Base-by-base conservation (phyloP, 225 moss, liverwort and hornwort genomes). In the Marchantia polymorpha region DNA sequence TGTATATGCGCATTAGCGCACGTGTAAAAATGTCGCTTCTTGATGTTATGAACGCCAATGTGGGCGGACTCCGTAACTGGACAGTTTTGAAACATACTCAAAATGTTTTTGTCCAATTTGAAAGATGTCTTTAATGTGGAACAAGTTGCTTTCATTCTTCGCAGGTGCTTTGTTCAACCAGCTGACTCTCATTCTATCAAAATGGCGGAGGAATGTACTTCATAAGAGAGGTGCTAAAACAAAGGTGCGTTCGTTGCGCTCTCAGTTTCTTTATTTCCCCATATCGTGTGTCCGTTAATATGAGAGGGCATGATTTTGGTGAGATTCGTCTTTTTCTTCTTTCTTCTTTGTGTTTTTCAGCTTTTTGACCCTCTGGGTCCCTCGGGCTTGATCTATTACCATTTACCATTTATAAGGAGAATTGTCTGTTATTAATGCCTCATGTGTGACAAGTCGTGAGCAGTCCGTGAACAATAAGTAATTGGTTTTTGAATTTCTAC, bases 111-210 rank as follows among this genome's bases (percentile, higher is more conserved):
- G 0, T 13, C 0, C 20, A 0, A 4, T 9, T n/a, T n/a, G n/a
- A n/a, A n/a, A 31, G 8, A 58, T 59, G 11, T 26, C 29, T 8
- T 14, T 22, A 52, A 52, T 11, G 16, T 30, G 55, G 55, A 75
- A 64, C 56, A 74, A 63, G 48, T 73, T 19, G 30, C 22, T 25
- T 23, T 22, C 64, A 23, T 65, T 55, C 64, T 30, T 55, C 56
- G 79, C 85, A 97, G 97, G 97, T 78, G 95, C 99, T 50, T 76
- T 99, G 52, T 99, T 99, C 83, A 99, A 99, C 88, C 94, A 99
- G 81, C 87, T 95, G 69, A 91, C 99, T 7, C 89, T 92, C 77
- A 92, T 83, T 80, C 76, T 93, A 76, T 92, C 99, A 74, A 61
- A 88, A 73, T 99, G 99, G 99, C 93, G 99, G 75, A 91, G 99